Evolutionary conservation across 345 rosid genomes (phyloP).

Genomic region (Salix exigua): DNA sequence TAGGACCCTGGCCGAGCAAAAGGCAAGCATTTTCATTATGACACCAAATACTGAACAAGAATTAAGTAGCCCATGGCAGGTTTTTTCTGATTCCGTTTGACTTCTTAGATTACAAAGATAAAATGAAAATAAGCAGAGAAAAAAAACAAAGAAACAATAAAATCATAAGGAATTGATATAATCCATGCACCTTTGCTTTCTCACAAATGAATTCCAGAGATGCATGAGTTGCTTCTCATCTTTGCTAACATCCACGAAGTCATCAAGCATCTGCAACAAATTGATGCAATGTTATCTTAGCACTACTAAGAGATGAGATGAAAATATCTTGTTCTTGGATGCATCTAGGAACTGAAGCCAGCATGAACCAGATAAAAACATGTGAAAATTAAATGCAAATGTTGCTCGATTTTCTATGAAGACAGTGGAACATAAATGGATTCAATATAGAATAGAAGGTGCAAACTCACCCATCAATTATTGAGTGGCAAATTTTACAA

Average conservation of each 20-base stretch:
- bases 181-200: conserved; percentile 72
- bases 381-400: neutral
- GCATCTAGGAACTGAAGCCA: neutral
- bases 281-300: neutral
- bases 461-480: too few species aligned
- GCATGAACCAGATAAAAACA: neutral
- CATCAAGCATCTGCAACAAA: conserved; percentile 86
- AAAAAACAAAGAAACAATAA: neutral
- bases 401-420: too few species aligned
- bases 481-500: too few species aligned
- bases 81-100: neutral
- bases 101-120: neutral
- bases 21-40: neutral
- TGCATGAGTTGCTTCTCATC: conserved; percentile 97
- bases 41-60: neutral
- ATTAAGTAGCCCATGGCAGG: neutral
- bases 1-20: conserved; percentile 18
- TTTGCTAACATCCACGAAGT: conserved; percentile 92
- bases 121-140: neutral
- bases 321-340: neutral
- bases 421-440: too few species aligned
- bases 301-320: neutral
- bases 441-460: too few species aligned
- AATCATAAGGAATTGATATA: neutral
- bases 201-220: conserved; percentile 92